Evolutionary conservation across 2,329 filamentous ascomycete genomes (phyloP).

Genomic region (Endocalyx cinctus): DNA sequence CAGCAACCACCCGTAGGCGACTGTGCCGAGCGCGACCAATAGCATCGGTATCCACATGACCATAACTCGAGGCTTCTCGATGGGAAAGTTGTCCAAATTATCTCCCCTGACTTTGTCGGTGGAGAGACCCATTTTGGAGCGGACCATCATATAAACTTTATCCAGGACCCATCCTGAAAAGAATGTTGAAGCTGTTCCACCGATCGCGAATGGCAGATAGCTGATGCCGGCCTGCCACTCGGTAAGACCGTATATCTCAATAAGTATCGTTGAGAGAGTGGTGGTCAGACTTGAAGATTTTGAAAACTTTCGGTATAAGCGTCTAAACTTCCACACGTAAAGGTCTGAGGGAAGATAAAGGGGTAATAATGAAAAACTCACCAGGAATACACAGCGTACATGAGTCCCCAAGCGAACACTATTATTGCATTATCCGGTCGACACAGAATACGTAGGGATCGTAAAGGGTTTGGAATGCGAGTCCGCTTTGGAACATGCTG

Average conservation of each 20-base stretch:
- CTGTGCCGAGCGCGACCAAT: slow-evolving; percentile 2
- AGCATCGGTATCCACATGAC: slow-evolving; percentile 10
- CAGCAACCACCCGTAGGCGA: slow-evolving; percentile 11
- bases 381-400: slow-evolving; percentile 18
- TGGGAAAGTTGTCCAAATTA: slow-evolving; percentile 13
- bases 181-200: slow-evolving; percentile 16
- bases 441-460: not conserved
- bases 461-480: not conserved
- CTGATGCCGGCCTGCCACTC: slow-evolving; percentile 19
- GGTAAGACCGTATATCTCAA: slow-evolving; percentile 17
- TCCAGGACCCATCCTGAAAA: slow-evolving; percentile 15
- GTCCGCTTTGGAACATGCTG: not conserved
- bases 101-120: slow-evolving; percentile 11
- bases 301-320: too few relatives aligned
- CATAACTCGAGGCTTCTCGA: slow-evolving; percentile 8
- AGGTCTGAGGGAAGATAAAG: too few relatives aligned
- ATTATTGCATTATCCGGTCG: slow-evolving; percentile 14
- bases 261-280: slow-evolving; percentile 16
- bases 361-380: too few relatives aligned
- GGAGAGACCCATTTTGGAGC: slow-evolving; percentile 9
- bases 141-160: slow-evolving; percentile 11
- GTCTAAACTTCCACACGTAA: too few relatives aligned
- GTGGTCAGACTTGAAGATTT: slow-evolving; percentile 14
- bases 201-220: slow-evolving; percentile 22
- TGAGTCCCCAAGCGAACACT: slow-evolving; percentile 10